Base-by-base conservation (phyloP, 768 basidiomycete species). In the Naematelia encephala region DNA sequence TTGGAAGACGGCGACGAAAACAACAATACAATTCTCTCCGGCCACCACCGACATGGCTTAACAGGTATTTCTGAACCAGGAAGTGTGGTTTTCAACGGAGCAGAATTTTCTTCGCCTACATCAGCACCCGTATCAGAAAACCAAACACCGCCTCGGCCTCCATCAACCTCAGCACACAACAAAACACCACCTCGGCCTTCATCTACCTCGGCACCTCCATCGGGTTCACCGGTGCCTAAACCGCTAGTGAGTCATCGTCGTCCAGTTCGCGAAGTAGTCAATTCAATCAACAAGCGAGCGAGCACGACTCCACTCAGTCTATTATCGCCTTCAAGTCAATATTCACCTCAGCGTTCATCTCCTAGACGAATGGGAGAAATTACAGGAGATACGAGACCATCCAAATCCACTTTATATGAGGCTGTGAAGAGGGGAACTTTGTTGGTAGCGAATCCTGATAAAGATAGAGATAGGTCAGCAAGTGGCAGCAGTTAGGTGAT, bases 181-280 rank as follows among this genome's bases (percentile, higher is more conserved):
- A 5, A 43, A 5, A 56, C 61, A 16, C 55, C 61, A 25, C 47
- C 19, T 21, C 16, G 19, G 21, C 14, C 23, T 14, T 28, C 34
- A 22, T 28, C 54, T 0, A 19, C 53, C 13, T 22, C 30, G 8
- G 53, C 22, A 25, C 46, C 51, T 26, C 58, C 56, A 29, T 47
- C 49, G 5, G 63, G 60, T 3, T 62, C 64, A 14, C 67, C 70
- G 1, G 49, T 61, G 1, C 67, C 67, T 0, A 45, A 55, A 13
- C 56, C 62, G 10, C 48, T 52, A 23, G 25, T 29, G 21, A 28
- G 51, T 34, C 57, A 60, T 47, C 58, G 72, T 5, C 34, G 69
- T 54, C 69, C 72, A 0, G 72, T 73, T 0, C 53, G 60, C 43
- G 72, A 73, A 8, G 67, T 73, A 8, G 72, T 73, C 30, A 60